Base-by-base conservation (phyloP, 306 rosid genomes). In the Morella rubra region DNA sequence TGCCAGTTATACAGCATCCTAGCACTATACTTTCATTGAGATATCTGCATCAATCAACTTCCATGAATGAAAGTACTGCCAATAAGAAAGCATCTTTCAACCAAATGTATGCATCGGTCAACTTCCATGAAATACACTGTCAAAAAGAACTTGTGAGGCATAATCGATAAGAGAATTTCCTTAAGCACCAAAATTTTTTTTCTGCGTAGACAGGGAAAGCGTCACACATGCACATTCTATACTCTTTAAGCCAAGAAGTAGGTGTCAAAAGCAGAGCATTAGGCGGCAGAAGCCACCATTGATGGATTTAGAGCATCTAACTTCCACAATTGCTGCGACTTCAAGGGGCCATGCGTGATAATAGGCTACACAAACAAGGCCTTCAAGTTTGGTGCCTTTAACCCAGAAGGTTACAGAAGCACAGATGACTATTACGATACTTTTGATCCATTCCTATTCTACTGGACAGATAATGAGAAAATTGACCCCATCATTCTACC, bases 361-460 rank as follows among this genome's bases (percentile, higher is more conserved):
- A 88, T 95, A 45, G 97, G 99, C 45, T 90, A 92, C 84, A 88
- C 96, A 76, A 73, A 86, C 88, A 83, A 90, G 76, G 80, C 87
- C 69, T 90, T 95, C 87, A 95, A 95, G 86, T 95, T 95, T 82
- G 97, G 97, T 47, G 99, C 97, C 64, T 92, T 95, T 73, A 95
- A 82, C 60, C 97, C 99, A 13, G 97, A 92, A 83, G 99, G 97
- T 44, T 92, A 90, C 27, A 90, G 96, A 85, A 92, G 97, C 92
- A 95, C 99, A 72, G 97, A 95, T 67, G 97, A 92, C 71, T 87
- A 92, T 86, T 92, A 87, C 12, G 97, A 95, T 44, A 85, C 91
- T 73, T 92, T 95, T 82, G 98, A 95, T 72, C 81, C 98, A 11
- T 92, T 95, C 80, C 83, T 92, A 20, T 95, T 92, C 82, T 88